Base-by-base conservation (phyloP, 1,284 basidiomycete genomes). In the Trametes sp. region DNA sequence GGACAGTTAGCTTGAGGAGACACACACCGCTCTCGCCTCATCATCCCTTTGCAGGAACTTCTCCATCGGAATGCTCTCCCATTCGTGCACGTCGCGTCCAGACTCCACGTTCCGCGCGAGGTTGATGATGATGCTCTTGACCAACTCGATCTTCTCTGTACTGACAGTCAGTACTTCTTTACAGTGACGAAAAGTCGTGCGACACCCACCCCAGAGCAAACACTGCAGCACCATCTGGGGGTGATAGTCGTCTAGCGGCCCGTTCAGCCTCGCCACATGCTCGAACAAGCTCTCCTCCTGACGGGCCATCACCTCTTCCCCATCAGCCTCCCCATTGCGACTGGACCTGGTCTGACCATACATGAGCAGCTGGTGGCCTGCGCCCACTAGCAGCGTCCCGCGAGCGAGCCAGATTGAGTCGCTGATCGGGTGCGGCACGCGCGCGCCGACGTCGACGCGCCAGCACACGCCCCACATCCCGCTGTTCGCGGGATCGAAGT, bases 211-310 rank as follows among this genome's bases (percentile, higher is more conserved):
- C 94, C 95, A 96, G 14, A 96, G 78, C 45, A 98, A 80, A 72
- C 93, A 95, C 72, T 97, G 96, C n/a, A 94, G 79, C 14, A 98
- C 76, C 83, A 96, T 91, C 69, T 96, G 94, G 2, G 95, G 95
- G 76, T 97, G 93, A 74, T 93, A 95, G 74, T 97, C 93, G 31
- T 87, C 85, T 48, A 98, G 77, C 1, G 95, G 94, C 0, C 93
- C 94, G 74, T 95, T 96, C 56, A 87, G 82, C 64, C 88, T 78
- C 6, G 92, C 92, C 45, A 95, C 92, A 69, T 92, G 83, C 71
- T 95, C 92, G 66, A 95, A 93, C 24, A 96, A 81, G 64, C 85
- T 74, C 24, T 77, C 73, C 44, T 74, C 62, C 13, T 70, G 70
- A 8, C 73, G 64, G 14, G 70, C 68, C 35, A 65, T 63, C 36